These are phyloP conservation scores for Penicillium sp. DNA, from an alignment of 2,329 filamentous ascomycete genomes.

Conservation along the genomic window DNA sequence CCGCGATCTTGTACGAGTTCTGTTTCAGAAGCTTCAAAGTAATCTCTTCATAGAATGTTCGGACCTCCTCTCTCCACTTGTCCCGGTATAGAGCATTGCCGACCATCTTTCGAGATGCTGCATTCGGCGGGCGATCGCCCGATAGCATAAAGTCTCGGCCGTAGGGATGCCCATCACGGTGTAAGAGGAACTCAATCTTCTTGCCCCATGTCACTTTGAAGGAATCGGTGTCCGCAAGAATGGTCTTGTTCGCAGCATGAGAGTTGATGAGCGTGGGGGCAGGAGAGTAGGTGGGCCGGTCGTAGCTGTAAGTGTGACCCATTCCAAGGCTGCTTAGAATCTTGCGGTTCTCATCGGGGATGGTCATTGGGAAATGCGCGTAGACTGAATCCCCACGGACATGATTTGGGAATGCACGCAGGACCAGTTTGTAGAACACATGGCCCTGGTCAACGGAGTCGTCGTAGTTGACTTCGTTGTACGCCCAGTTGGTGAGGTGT, in stretches of 20 bases:
- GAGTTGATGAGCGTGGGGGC: constrained; percentile 45
- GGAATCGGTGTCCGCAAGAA: constrained; percentile 43
- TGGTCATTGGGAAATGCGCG: constrained; percentile 50
- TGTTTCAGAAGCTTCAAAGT: constrained; percentile 45
- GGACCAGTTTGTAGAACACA: constrained; percentile 53
- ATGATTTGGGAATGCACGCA: constrained; percentile 51
- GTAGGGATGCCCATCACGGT: constrained; percentile 35
- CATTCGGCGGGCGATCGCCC: constrained; percentile 44
- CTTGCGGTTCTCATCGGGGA: constrained; percentile 47
- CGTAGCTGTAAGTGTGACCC: constrained; percentile 44
- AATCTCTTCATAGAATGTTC: constrained; percentile 49
- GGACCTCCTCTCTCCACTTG: constrained; percentile 48
- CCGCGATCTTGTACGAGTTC: constrained; percentile 48
- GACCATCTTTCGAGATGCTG: constrained; percentile 45
- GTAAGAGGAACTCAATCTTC: constrained; percentile 47
- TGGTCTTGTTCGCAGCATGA: constrained; percentile 44
- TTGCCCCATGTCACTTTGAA: constrained; percentile 51
- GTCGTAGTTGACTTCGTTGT: constrained; percentile 44
- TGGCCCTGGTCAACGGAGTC: constrained; percentile 48
- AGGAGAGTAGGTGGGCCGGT: constrained; percentile 29
- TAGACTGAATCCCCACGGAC: constrained; percentile 51
- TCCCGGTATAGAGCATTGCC: constrained; percentile 44
- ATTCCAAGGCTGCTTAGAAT: constrained; percentile 43
- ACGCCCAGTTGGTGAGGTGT: constrained; percentile 49
- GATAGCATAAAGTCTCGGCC: constrained; percentile 51